A percentile compares a stretch with the other conserved stretches of the same genome.
Evolutionary conservation across 768 basidiomycete genomes (phyloP).

Genomic region (Boletales sp.): DNA sequence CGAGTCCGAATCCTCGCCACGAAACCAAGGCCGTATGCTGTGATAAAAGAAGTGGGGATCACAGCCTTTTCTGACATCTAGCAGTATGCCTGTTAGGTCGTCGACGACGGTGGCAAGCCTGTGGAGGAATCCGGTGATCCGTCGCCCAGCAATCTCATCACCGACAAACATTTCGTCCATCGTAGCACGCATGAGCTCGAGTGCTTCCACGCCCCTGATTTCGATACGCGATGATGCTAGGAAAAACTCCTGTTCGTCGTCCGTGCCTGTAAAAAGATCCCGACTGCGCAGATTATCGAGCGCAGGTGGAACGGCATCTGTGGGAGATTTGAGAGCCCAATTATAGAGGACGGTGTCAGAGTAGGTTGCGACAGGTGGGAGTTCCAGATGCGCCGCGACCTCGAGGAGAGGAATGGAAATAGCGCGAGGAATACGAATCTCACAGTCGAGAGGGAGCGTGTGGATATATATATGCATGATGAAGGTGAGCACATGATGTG

Average conservation of each 20-base stretch:
- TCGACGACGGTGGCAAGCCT: constrained; percentile 64
- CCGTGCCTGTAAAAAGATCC: constrained; percentile 73
- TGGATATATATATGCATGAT: constrained; percentile 80
- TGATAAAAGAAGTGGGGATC: constrained; percentile 72
- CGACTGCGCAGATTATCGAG: constrained; percentile 60
- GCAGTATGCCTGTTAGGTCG: constrained; percentile 57
- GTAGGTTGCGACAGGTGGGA: constrained; percentile 88
- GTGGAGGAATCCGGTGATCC: constrained; percentile 61
- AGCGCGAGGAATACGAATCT: constrained; percentile 62
- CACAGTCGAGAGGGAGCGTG: constrained; percentile 45
- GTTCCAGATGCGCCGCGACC: constrained; percentile 63
- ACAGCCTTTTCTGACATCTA: constrained; percentile 64
- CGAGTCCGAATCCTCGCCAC: constrained; percentile 58
- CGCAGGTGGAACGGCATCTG: constrained; percentile 31
- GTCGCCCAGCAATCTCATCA: constrained; percentile 58
- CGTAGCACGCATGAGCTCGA: constrained; percentile 79
- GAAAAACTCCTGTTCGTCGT: constrained; percentile 86
- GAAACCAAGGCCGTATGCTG: constrained; percentile 76
- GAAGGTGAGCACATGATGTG: constrained; percentile 70
- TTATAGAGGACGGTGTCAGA: constrained; percentile 93
- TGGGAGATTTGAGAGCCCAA: constrained; percentile 45
- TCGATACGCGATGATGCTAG: constrained; percentile 84
- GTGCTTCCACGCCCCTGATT: constrained; percentile 76
- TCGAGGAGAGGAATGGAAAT: constrained; percentile 74
- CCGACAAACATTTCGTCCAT: constrained; percentile 89